phyloP scores from a whole-genome alignment of 495 filamentous ascomycete genomes.

The Penicillium crystallinum region DNA sequence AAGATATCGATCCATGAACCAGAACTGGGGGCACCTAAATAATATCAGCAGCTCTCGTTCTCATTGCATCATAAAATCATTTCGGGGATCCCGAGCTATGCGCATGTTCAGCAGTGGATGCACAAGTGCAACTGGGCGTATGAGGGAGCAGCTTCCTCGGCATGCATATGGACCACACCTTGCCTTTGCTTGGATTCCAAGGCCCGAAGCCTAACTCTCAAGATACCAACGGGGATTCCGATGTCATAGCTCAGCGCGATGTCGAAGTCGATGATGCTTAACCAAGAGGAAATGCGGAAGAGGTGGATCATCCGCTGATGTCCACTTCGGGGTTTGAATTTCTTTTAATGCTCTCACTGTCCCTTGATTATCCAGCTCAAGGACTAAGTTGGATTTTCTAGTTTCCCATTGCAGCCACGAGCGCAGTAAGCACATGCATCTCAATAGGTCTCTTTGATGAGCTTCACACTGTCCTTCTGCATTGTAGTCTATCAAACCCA shows the following conservation, averaged over 20 bases:
- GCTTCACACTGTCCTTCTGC: too few species aligned
- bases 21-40: constrained; percentile 6
- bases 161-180: constrained; percentile 1
- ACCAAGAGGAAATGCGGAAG: not conserved
- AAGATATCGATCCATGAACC: not conserved
- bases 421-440: too few species aligned
- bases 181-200: constrained; percentile 4
- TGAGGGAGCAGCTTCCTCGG: not conserved
- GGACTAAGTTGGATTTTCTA: too few species aligned
- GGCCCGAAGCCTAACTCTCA: constrained; percentile 10
- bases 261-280: constrained; percentile 26
- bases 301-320: constrained; percentile 16
- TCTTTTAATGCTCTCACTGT: constrained; percentile 2
- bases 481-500: too few species aligned
- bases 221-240: not conserved
- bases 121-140: not conserved
- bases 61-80: constrained; percentile 23
- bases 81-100: constrained; percentile 5
- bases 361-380: not conserved
- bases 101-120: not conserved
- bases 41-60: constrained; percentile 4
- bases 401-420: too few species aligned
- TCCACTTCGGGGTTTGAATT: constrained; percentile 6
- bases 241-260: constrained; percentile 8
- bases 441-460: too few species aligned